Evolutionary conservation across 148 eudicot genomes (phyloP), one percentile per base, ranked within the genome.

Genomic region (Rhododendron ovatum): DNA sequence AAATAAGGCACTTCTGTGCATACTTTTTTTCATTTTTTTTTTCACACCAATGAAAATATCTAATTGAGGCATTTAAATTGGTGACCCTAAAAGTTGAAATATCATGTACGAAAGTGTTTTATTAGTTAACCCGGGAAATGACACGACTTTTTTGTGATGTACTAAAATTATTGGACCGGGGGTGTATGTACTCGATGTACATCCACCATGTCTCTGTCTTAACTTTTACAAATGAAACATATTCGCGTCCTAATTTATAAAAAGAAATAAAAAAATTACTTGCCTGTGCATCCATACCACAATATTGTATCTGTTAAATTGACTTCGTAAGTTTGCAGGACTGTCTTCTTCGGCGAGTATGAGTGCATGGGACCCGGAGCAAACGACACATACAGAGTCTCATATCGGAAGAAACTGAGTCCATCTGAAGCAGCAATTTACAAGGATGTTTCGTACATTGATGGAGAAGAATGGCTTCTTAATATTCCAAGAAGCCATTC

Each of bases 401-500:
- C 93, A 30, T 96, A 94, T 83, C 89, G 86, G n/a, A 92, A 85
- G 89, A 95, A 94, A 85, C 83, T 96, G 75, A 90, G 76, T 80
- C 89, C 88, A 87, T 28, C 89, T 75, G 98, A 96, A 83, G 99
- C 92, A 67, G 87, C 90, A 18, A 85, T 88, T 28, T 96, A 80
- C 88, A 69, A 88, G 76, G 90, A 90, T 79, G 35, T 89, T 79
- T 91, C 93, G 18, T 95, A 87, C 74, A 91, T 96, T 78, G 94
- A 96, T 89, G 98, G 98, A 24, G 61, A 88, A 47, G 90, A 96
- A 5, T 96, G 98, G 98, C 94, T 96, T 91, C 86, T 88, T 89
- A 65, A n/a, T 65, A 69, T 28, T 69, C 84, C 87, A 83, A 67
- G 48, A 53, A 13, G 18, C 35, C 12, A 43, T 50, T 20, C 81